Conservation (phyloP, 164 flowering plant genomes). For the Cinnamomum chago region DNA sequence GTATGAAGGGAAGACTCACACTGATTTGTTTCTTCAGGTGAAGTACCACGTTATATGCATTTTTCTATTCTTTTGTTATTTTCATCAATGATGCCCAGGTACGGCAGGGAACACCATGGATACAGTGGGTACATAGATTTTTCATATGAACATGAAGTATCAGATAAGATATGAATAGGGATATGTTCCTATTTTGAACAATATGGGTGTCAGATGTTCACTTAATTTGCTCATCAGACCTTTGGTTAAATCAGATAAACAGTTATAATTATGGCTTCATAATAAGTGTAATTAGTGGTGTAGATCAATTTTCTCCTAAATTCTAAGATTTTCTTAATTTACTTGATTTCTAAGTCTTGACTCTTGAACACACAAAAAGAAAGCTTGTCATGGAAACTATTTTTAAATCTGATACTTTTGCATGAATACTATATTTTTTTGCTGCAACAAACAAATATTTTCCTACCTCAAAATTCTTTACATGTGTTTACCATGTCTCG, state of each 20-base stretch:
- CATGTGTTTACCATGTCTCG: too few species aligned
- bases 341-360: background rate
- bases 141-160: background rate
- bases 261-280: background rate
- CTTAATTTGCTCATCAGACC: too few species aligned
- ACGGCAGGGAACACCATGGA: too few species aligned
- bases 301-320: background rate
- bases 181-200: too few species aligned
- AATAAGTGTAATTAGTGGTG: background rate
- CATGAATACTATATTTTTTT: too few species aligned
- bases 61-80: background rate
- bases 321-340: background rate
- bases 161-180: too few species aligned
- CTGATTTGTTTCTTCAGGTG: constrained; percentile 93
- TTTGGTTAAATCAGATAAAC: background rate
- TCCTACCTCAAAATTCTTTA: too few species aligned
- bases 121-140: too few species aligned
- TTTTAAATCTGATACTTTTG: too few species aligned
- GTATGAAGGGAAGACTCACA: constrained; percentile 84
- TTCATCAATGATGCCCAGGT: too few species aligned
- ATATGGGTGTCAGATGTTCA: too few species aligned
- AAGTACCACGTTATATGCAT: constrained; percentile 5
- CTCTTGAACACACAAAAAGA: background rate
- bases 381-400: background rate
- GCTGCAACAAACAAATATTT: too few species aligned